phyloP scores from a whole-genome alignment of 192 early-diverging fungal genomes.

The Podila minutissima region DNA sequence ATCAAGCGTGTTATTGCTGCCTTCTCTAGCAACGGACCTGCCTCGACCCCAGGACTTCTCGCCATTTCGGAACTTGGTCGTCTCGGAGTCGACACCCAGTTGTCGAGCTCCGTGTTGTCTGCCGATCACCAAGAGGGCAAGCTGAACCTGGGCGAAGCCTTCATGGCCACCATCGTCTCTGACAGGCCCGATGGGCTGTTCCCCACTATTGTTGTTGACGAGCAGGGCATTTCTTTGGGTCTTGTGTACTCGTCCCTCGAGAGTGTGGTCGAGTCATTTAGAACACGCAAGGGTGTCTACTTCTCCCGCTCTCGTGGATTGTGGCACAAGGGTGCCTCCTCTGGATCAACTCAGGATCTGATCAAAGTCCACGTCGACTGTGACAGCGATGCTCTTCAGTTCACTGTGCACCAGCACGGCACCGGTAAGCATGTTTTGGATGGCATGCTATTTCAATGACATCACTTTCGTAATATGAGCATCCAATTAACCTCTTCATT shows the following conservation, averaged over 20 bases:
- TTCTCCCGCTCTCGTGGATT: conserved; percentile 88
- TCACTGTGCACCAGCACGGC: conserved; percentile 86
- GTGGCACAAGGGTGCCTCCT: conserved; percentile 97
- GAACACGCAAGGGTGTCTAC: conserved; percentile 88
- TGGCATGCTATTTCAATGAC: neutral
- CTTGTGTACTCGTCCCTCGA: conserved; percentile 90
- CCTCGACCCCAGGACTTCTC: conserved; percentile 34
- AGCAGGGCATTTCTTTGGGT: conserved; percentile 87
- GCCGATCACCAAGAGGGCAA: conserved; percentile 43
- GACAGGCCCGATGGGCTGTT: conserved; percentile 94
- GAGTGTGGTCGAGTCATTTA: conserved; percentile 85
- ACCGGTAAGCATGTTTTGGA: conserved; percentile 60
- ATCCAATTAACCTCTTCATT: neutral
- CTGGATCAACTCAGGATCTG: conserved; percentile 93
- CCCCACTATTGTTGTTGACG: conserved; percentile 94
- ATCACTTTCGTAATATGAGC: neutral
- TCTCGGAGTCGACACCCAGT: conserved; percentile 41
- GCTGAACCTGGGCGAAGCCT: conserved; percentile 67
- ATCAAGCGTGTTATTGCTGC: conserved; percentile 45
- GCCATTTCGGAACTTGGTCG: conserved; percentile 44
- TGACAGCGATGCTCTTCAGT: conserved; percentile 88
- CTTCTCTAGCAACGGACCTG: conserved; percentile 9
- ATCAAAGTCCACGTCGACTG: conserved; percentile 86
- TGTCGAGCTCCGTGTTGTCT: conserved; percentile 43
- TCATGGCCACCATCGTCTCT: conserved; percentile 64